phyloP scores from a whole-genome alignment of 2,329 filamentous ascomycete genomes.

The Uncinocarpus reesii region DNA sequence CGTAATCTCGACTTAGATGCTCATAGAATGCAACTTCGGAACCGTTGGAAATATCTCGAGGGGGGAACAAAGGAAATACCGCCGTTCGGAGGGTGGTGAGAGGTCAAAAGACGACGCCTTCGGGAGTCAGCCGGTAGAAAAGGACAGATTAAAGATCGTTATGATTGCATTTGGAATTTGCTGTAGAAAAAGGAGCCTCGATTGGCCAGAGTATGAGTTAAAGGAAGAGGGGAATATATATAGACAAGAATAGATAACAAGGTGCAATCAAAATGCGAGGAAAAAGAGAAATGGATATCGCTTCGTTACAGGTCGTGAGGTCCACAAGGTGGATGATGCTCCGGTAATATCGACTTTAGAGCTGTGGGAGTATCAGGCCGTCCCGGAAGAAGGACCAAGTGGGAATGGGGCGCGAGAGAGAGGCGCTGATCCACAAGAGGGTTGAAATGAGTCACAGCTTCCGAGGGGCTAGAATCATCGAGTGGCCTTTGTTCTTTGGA shows the following conservation, averaged over 20 bases:
- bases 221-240: slow-evolving; percentile 4
- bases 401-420: background rate
- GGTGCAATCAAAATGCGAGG: background rate
- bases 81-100: slow-evolving; percentile 22
- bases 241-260: slow-evolving; percentile 10
- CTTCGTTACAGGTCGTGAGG: slow-evolving; percentile 18
- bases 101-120: slow-evolving; percentile 8
- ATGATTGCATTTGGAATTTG: slow-evolving; percentile 18
- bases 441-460: slow-evolving; percentile 10
- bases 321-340: slow-evolving; percentile 5
- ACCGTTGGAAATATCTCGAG: slow-evolving; percentile 8
- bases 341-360: slow-evolving; percentile 2
- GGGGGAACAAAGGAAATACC: slow-evolving; percentile 17
- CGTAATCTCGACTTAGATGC: slow-evolving; percentile 33
- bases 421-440: background rate
- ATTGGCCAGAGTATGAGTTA: slow-evolving; percentile 12
- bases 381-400: background rate
- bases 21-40: slow-evolving; percentile 25
- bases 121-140: slow-evolving; percentile 7
- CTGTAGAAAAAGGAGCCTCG: slow-evolving; percentile 10
- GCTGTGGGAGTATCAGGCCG: slow-evolving; percentile 1
- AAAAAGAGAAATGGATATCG: slow-evolving; percentile 14
- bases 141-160: slow-evolving; percentile 17
- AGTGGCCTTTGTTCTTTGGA: background rate
- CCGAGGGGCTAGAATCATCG: slow-evolving; percentile 1